A percentile compares a stretch with the other conserved stretches of the same genome.
These are phyloP conservation scores for Penicillium parvum DNA, from an alignment of 495 filamentous ascomycete species.

Conservation along the genomic window DNA sequence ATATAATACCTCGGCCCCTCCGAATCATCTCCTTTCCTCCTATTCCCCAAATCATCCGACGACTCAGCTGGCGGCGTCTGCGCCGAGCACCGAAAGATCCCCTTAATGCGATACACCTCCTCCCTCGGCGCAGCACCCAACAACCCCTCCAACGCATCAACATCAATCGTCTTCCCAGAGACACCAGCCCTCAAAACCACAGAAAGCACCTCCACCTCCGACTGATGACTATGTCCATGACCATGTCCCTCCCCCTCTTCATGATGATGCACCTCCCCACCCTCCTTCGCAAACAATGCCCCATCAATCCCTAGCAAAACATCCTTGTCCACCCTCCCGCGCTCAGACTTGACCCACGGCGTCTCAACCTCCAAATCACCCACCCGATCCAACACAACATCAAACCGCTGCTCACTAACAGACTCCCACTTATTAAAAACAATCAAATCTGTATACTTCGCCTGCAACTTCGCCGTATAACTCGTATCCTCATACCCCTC, in stretches of 20 bases:
- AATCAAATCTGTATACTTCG: constrained; percentile 85
- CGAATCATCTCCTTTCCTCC: constrained; percentile 4
- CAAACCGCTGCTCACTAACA: constrained; percentile 65
- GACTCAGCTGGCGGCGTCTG: constrained; percentile 54
- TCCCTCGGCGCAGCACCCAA: constrained; percentile 74
- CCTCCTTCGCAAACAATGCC: constrained; percentile 60
- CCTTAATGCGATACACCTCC: constrained; percentile 94
- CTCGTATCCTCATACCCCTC: constrained; percentile 88
- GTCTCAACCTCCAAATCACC: constrained; percentile 80
- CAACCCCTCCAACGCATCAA: constrained; percentile 59
- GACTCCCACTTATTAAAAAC: constrained; percentile 95
- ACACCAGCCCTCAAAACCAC: constrained; percentile 53
- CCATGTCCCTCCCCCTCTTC: constrained; percentile 9
- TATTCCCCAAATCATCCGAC: constrained; percentile 36
- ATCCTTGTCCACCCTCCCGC: constrained; percentile 67
- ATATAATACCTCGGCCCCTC: constrained; percentile 53
- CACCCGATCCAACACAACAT: constrained; percentile 77
- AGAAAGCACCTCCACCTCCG: constrained; percentile 86
- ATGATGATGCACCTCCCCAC: constrained; percentile 10
- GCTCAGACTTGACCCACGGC: constrained; percentile 75
- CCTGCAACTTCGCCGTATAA: constrained; percentile 82
- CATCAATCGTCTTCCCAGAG: constrained; percentile 50
- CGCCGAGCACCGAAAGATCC: constrained; percentile 59
- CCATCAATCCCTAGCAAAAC: constrained; percentile 86
- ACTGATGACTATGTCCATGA: constrained; percentile 55